Conservation (phyloP, 257 asterid genomes). For the Fraxinus americana region DNA sequence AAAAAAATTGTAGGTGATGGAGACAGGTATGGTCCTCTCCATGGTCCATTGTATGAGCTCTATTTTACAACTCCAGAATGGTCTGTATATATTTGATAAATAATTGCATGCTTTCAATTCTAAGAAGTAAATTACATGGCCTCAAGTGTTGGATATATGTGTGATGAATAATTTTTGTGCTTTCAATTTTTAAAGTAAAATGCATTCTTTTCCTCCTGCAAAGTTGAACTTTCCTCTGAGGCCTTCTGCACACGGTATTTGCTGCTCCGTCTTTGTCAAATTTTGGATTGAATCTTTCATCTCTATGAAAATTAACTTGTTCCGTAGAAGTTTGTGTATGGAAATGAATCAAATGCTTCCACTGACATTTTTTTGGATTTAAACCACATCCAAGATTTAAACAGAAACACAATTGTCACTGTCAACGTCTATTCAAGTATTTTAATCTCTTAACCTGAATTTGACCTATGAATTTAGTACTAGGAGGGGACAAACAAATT, state of each 20-base stretch:
- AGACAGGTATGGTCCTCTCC: constrained; percentile 59
- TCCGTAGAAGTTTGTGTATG: not conserved
- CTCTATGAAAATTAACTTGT: not conserved
- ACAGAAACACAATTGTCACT: not conserved
- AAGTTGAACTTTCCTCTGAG: not conserved
- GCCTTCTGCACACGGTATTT: not conserved
- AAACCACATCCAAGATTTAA: not conserved
- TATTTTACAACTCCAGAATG: not conserved
- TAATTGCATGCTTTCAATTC: not conserved
- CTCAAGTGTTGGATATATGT: not conserved
- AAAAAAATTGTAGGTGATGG: constrained; percentile 61
- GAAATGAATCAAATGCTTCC: not conserved
- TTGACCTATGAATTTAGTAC: not conserved
- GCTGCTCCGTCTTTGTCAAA: not conserved
- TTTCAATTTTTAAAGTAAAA: not conserved
- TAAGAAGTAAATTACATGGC: not conserved
- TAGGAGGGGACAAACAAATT: not conserved
- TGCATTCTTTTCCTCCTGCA: not conserved
- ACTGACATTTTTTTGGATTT: not conserved
- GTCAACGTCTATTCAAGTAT: not conserved
- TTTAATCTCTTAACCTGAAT: not conserved
- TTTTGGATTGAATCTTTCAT: not conserved
- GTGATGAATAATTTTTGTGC: not conserved
- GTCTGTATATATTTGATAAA: not conserved
- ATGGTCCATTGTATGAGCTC: not conserved